Conservation (phyloP, 306 rosid genomes). For the Vicia sativa region DNA sequence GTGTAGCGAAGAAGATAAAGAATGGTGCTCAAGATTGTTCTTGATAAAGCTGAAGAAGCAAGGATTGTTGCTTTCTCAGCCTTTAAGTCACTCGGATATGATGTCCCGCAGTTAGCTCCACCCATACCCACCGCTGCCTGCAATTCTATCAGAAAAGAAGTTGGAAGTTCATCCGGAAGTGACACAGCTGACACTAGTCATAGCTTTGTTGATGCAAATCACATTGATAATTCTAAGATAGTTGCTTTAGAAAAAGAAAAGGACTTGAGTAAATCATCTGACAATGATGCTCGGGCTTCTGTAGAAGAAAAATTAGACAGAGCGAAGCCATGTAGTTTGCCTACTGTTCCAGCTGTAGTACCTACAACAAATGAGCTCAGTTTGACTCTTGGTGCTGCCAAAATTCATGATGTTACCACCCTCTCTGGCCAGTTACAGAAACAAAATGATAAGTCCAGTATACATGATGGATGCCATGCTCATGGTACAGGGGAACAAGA, state of each 20-base stretch:
- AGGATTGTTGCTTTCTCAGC: constrained; percentile 86
- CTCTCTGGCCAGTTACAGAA: constrained; percentile 41
- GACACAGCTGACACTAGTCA: constrained; percentile 48
- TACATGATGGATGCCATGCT: constrained; percentile 36
- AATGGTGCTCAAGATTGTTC: constrained; percentile 91
- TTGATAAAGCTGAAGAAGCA: constrained; percentile 98
- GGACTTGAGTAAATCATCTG: constrained; percentile 43
- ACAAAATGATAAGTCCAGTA: constrained; percentile 42
- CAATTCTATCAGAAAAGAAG: constrained; percentile 55
- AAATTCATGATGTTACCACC: constrained; percentile 39
- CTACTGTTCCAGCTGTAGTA: constrained; percentile 49
- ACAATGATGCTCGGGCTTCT: constrained; percentile 37
- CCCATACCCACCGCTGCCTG: constrained; percentile 44
- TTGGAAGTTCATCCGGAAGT: constrained; percentile 57
- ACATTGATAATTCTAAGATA: constrained; percentile 44
- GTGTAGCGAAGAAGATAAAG: constrained; percentile 93
- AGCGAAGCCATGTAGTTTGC: constrained; percentile 36
- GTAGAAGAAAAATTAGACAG: constrained; percentile 48
- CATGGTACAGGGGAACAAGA: constrained; percentile 42
- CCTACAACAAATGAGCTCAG: constrained; percentile 42
- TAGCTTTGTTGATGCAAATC: constrained; percentile 48
- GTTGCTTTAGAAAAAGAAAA: constrained; percentile 42
- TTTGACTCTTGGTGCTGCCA: constrained; percentile 36
- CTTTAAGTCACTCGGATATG: constrained; percentile 82
- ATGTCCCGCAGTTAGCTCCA: constrained; percentile 72